Conservation (phyloP, 2,329 filamentous ascomycete genomes). For the Pseudofabraea citricarpa region DNA sequence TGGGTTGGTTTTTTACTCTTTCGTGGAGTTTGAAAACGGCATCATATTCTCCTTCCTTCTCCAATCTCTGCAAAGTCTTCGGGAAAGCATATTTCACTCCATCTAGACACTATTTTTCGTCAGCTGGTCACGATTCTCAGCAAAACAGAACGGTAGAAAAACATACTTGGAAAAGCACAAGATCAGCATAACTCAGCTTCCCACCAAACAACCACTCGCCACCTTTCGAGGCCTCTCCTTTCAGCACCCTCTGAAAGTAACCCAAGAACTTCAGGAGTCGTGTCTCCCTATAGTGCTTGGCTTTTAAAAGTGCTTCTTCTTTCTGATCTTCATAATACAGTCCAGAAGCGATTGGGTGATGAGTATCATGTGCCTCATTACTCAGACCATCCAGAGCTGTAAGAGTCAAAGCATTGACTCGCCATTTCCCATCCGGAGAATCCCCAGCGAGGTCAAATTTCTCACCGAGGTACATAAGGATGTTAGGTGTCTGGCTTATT, state of each 20-base stretch:
- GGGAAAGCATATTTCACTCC: conserved; percentile 64
- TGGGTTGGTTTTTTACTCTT: conserved; percentile 56
- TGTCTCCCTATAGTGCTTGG: conserved; percentile 51
- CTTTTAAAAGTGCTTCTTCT: conserved; percentile 53
- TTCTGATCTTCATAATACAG: conserved; percentile 75
- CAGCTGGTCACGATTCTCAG: no score
- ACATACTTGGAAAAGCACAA: conserved; percentile 15
- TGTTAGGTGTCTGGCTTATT: conserved; percentile 67
- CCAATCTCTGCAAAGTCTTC: conserved; percentile 53
- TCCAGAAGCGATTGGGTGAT: conserved; percentile 60
- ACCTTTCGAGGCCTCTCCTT: conserved; percentile 49
- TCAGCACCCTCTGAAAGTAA: conserved; percentile 65
- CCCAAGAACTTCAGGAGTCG: conserved; percentile 68
- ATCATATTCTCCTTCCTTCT: conserved; percentile 45
- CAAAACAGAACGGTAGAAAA: no score
- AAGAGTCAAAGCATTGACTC: conserved; percentile 58
- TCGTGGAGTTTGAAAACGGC: conserved; percentile 61
- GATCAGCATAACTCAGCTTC: conserved; percentile 64
- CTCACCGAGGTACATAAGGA: conserved; percentile 62
- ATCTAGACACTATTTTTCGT: conserved; percentile 8
- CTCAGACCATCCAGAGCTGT: conserved; percentile 65
- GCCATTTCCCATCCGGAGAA: conserved; percentile 42
- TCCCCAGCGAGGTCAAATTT: conserved; percentile 7
- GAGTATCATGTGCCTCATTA: conserved; percentile 69
- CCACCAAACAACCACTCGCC: conserved; percentile 63